These are phyloP conservation scores for Monilinia fructigena DNA, from an alignment of 2,329 filamentous ascomycete genomes.

Conservation along the genomic window DNA sequence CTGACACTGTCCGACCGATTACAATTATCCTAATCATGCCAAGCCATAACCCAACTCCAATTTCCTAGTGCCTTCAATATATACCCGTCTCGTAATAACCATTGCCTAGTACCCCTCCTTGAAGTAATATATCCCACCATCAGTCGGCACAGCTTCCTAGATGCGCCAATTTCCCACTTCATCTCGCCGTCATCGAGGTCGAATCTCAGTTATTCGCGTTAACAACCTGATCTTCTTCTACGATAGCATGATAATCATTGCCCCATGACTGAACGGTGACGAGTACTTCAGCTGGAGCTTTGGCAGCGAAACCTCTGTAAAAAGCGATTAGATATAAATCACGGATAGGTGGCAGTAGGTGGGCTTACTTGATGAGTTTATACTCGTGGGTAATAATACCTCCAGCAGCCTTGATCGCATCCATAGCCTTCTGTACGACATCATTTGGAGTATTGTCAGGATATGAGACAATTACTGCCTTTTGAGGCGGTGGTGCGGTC, in stretches of 20 bases:
- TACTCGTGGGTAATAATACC: conserved; percentile 80
- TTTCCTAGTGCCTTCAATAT: neutral
- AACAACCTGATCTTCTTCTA: conserved; percentile 77
- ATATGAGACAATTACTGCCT: conserved; percentile 78
- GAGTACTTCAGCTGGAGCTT: conserved; percentile 67
- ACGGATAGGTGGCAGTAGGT: conserved; percentile 7
- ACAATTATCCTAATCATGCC: neutral
- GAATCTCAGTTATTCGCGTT: conserved; percentile 10
- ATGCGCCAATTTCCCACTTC: conserved; percentile 5
- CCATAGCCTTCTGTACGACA: conserved; percentile 69
- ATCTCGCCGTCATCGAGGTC: conserved; percentile 14
- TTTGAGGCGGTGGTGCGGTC: conserved; percentile 55
- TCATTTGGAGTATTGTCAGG: conserved; percentile 63
- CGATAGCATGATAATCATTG: conserved; percentile 57
- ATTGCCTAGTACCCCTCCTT: neutral
- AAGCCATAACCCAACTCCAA: conserved; percentile 2
- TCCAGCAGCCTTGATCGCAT: conserved; percentile 66
- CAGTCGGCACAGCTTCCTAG: neutral
- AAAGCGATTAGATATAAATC: conserved; percentile 9
- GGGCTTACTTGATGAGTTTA: conserved; percentile 62
- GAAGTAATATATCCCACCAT: neutral
- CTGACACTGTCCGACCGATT: neutral
- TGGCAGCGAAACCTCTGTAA: conserved; percentile 72
- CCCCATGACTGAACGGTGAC: conserved; percentile 65
- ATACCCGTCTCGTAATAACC: neutral